Base-by-base conservation (phyloP, 2,329 filamentous ascomycete genomes). In the Decorospora gaudefroyi region DNA sequence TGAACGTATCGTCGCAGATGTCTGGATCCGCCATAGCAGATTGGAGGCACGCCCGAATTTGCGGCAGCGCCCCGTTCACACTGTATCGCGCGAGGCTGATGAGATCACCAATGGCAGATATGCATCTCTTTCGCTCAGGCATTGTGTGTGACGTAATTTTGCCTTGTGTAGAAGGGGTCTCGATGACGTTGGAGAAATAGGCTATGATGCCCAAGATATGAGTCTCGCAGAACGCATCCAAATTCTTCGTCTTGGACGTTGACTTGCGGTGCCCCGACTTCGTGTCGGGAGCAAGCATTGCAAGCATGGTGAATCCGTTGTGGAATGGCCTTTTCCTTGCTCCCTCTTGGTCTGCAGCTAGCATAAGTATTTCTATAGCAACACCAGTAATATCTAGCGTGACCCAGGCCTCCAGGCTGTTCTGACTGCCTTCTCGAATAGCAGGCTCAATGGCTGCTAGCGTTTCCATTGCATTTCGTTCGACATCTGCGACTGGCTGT, bases 31-130 rank as follows among this genome's bases (percentile, higher is more conserved):
- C 79, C 47, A 97, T 80, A 0, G 90, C 90, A 15, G 90, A 90
- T 51, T 95, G 84, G 9, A 99, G 76, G 64, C 89, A 96, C n/a
- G 92, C 90, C 55, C 90, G 90, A 42, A 97, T 92, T 84, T 96
- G 92, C 15, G 93, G 92, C 27, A 96, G 77, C 35, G 89, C 93
- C 57, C 86, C 84, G 49, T 84, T 85, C 21, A 91, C 83, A 61
- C 88, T 84, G 2, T 78, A 78, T 59, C 84, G 86, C 30, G 88
- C 87, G 34, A 95, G 76, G 40, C 77, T 82, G 35, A 96, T 86
- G 81, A 99, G 88, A 65, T 95, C 89, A 56, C 90, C 87, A 64
- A 99, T 86, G 4, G 89, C 91, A 52, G 82, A 82, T 6, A 99
- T 82, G 57, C 86, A 90, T 46, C 87, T 81, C 42, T 82, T 82